These are phyloP conservation scores for Bretschneidera sinensis DNA, from an alignment of 345 rosid species.

Conservation along the genomic window DNA sequence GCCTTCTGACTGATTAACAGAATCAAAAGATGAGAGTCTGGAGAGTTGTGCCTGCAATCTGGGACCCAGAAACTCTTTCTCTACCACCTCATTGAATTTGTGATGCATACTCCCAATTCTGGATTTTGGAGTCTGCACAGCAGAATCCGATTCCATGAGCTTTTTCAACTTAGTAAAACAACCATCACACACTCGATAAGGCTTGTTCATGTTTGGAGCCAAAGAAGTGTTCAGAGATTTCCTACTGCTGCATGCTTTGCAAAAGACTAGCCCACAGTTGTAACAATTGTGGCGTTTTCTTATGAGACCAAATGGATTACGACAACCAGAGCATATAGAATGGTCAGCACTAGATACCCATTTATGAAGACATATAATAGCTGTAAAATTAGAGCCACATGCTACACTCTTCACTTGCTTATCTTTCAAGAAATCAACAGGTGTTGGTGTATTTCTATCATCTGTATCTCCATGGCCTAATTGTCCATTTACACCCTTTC, in stretches of 20 bases:
- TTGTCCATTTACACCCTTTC: slow-evolving; percentile 76
- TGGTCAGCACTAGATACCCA: slow-evolving; percentile 64
- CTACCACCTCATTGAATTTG: slow-evolving; percentile 30
- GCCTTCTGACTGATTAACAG: slow-evolving; percentile 38
- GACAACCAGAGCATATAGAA: slow-evolving; percentile 77
- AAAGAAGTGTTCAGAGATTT: slow-evolving; percentile 78
- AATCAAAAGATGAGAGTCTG: slow-evolving; percentile 45
- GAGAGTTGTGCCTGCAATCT: slow-evolving; percentile 34
- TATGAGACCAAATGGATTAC: slow-evolving; percentile 68
- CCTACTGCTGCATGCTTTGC: slow-evolving; percentile 75
- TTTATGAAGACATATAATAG: slow-evolving; percentile 70
- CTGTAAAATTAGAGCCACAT: slow-evolving; percentile 79
- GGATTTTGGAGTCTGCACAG: slow-evolving; percentile 29
- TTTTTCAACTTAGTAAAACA: slow-evolving; percentile 68
- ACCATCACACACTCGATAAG: slow-evolving; percentile 82
- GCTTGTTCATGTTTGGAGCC: slow-evolving; percentile 77
- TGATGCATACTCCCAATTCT: slow-evolving; percentile 32
- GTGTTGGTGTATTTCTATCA: slow-evolving; percentile 49
- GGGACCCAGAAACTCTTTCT: slow-evolving; percentile 36
- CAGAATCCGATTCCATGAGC: slow-evolving; percentile 33
- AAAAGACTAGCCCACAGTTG: slow-evolving; percentile 84
- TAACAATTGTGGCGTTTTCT: slow-evolving; percentile 97
- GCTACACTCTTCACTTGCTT: slow-evolving; percentile 65
- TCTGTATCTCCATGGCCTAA: slow-evolving; percentile 75
- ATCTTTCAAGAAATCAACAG: slow-evolving; percentile 58